Base-by-base conservation (phyloP, 805 yeast species). In the Yamadazyma sp. region DNA sequence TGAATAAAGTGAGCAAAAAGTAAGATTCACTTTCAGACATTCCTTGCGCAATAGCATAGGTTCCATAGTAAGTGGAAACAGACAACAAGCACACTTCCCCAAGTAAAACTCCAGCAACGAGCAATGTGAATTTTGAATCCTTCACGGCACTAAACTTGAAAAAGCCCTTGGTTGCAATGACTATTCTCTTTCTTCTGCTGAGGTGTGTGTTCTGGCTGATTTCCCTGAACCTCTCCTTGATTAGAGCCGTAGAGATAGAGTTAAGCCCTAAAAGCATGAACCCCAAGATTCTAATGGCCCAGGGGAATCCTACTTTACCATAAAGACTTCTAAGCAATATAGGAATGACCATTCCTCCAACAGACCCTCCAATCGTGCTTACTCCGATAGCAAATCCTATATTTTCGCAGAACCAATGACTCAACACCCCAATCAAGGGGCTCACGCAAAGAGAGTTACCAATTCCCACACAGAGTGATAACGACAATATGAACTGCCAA, bases 341-440 rank as follows among this genome's bases (percentile, higher is more conserved):
- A 1, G 88, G 85, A 52, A 77, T 74, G 4, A 79, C 50, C 8
- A 80, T 65, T 3, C 88, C 89, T 1, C 87, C 88, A 5, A 78
- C 56, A 3, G 84, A 76, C 1, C 85, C 85, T 2, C 87, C 88
- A 58, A 78, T 59, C 38, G 82, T 76, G 3, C 82, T 81, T 3
- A 80, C 46, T 0, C 87, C 85, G 23, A 78, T 62, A 1, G 82
- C 46, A 25, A 42, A 32, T 19, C 57, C 50, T 35, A 82, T 42
- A 70, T 64, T 1, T 78, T 85, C 60, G 25, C 66, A 59, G 54
- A 82, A 83, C 82, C 85, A 83, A 42, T 83, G 86, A 17, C 80
- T 76, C 0, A 81, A 69, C 12, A 77, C 78, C 5, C 84, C 74
- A 2, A 82, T 66, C 24, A 78, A 54, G 0, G 88, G 87, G 6